phyloP scores from a whole-genome alignment of 2,329 filamentous ascomycete genomes.

The Cladophialophora carrionii region DNA sequence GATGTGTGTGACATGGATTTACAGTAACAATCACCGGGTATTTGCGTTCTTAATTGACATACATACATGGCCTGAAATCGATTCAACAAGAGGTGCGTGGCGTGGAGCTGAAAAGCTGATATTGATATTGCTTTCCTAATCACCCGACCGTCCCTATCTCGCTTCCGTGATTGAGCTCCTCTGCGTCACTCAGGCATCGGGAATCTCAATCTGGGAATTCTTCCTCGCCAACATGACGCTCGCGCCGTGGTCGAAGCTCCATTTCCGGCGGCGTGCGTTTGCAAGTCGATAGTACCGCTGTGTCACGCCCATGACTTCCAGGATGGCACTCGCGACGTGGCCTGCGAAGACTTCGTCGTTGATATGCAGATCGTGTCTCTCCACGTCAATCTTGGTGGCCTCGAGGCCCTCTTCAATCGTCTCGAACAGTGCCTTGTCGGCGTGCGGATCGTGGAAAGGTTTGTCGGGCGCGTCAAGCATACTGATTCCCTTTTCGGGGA shows the following conservation, averaged over 20 bases:
- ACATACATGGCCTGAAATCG: not conserved
- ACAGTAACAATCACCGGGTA: too few species aligned
- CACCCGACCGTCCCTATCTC: too few species aligned
- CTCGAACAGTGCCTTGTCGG: conserved; percentile 54
- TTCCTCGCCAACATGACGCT: conserved; percentile 32
- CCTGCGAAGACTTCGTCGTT: conserved; percentile 59
- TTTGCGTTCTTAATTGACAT: not conserved
- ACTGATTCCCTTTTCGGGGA: conserved; percentile 65
- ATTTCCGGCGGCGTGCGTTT: conserved; percentile 35
- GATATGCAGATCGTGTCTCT: conserved; percentile 56
- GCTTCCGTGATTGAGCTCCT: not conserved
- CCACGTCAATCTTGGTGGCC: conserved; percentile 54
- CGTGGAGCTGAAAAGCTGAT: not conserved
- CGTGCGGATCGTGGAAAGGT: conserved; percentile 57
- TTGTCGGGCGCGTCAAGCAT: conserved; percentile 59
- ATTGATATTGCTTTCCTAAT: not conserved
- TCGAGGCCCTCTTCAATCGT: conserved; percentile 55
- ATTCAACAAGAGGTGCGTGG: not conserved
- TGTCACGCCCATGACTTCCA: conserved; percentile 37
- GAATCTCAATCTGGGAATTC: conserved; percentile 34
- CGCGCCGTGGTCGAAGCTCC: conserved; percentile 38
- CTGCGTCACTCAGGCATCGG: conserved; percentile 20
- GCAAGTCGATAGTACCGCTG: conserved; percentile 35
- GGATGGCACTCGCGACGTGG: conserved; percentile 34
- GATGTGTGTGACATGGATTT: too few species aligned